Evolutionary conservation across 176 grass and related monocot species (phyloP), one percentile per base, ranked within the genome.

Genomic region (Zizania latifolia): DNA sequence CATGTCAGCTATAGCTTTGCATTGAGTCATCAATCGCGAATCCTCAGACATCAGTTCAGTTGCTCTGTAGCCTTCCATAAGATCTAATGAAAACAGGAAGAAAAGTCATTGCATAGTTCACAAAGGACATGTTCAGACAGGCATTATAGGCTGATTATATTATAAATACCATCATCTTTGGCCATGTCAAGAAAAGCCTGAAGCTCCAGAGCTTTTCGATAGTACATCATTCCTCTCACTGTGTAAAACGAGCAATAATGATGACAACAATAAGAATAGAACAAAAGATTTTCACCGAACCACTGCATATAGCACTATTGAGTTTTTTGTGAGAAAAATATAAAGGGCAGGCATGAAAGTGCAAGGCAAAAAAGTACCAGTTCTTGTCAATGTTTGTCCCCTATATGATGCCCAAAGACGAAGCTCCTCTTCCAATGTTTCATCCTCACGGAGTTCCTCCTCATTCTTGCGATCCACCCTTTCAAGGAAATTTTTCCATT

Each of bases 181-280:
- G 95, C 95, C 82, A 90, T 99, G 82, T 99, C 95, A 67, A 94
- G 86, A 71, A 99, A 99, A 69, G 91, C 86, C 76, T 99, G 91
- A 75, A 99, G 91, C 80, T 94, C 95, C 79, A 99, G 81, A 65
- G 95, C 89, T 88, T 94, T 88, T 74, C 95, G 85, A 78, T 94
- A 99, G 81, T 99, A 99, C 95, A 99, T 99, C 95, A 99, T 99
- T 41, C 95, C 95, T 88, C 95, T 90, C 33, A 99, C 95, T 99
- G 79, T 84, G 45, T 75, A 69, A 16, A 61, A 79, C 39, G 60
- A 78, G 33, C 17, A 81, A 59, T 35, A 48, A 62, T 10, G 2
- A 15, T 32, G 63, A 60, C 39, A 62, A 75, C 34, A 34, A 61
- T 53, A n/a, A 53, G n/a, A 48, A 48, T 53, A 22, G 48, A 21